Percentiles rank a stretch among this genome's conserved stretches.
These are phyloP conservation scores for Myriosclerotinia duriaeana DNA, from an alignment of 2,329 filamentous ascomycete species.

Conservation along the genomic window DNA sequence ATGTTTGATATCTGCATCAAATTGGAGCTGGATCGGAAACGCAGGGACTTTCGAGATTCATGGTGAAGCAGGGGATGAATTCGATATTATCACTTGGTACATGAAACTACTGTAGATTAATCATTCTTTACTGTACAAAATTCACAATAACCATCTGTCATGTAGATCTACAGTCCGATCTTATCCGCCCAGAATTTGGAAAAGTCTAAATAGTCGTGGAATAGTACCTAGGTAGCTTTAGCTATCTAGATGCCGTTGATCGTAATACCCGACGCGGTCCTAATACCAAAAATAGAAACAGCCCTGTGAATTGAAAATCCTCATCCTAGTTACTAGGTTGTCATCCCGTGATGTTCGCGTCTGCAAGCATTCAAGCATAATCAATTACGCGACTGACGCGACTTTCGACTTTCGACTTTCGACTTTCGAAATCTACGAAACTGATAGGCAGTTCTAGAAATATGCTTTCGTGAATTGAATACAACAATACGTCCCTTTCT, in stretches of 20 bases:
- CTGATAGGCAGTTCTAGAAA: too few relatives aligned
- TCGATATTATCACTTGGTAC: neutral
- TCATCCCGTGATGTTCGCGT: conserved; percentile 20
- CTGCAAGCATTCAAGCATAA: conserved; percentile 18
- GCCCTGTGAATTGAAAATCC: neutral
- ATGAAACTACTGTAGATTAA: neutral
- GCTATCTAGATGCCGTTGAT: too few relatives aligned
- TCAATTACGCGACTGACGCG: conserved; percentile 13
- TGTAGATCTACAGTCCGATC: neutral
- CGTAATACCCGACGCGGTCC: conserved; percentile 2
- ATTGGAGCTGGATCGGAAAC: conserved; percentile 3
- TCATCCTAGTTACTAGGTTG: too few relatives aligned
- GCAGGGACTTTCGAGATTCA: conserved; percentile 1
- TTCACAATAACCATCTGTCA: neutral
- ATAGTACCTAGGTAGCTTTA: too few relatives aligned
- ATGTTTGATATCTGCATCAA: conserved; percentile 19
- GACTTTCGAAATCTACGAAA: neutral
- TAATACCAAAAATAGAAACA: conserved; percentile 14
- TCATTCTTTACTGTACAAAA: too few relatives aligned
- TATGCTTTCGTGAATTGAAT: neutral
- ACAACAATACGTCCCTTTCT: neutral
- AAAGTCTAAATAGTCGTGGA: neutral
- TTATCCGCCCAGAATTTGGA: neutral
- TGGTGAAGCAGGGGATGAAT: neutral
- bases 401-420: neutral